Conservation (phyloP, 1,284 basidiomycete genomes). For the Cutaneotrichosporon dermatis region DNA sequence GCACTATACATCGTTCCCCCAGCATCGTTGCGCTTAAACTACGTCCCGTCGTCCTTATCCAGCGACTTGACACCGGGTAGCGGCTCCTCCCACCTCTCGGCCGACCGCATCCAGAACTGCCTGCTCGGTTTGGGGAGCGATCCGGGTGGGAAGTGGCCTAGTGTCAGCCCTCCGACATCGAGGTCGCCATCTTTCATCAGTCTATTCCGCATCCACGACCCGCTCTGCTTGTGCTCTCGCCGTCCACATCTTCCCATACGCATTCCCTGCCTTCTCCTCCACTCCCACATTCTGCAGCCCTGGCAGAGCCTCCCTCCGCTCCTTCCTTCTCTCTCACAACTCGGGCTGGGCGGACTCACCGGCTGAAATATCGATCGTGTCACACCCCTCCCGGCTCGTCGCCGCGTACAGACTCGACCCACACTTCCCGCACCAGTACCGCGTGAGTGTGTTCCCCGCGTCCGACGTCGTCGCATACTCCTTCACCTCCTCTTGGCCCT, state of each 20-base stretch:
- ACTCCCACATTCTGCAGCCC: too few relatives aligned
- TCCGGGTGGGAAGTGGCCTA: slow-evolving; percentile 1
- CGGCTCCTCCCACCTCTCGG: not conserved
- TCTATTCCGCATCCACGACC: not conserved
- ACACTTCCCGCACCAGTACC: not conserved
- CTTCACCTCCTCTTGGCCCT: not conserved
- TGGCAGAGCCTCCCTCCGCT: too few relatives aligned
- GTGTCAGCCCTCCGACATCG: not conserved
- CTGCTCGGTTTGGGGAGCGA: not conserved
- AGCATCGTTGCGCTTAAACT: too few relatives aligned
- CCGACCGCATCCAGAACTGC: not conserved
- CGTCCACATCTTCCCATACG: not conserved
- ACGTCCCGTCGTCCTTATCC: not conserved
- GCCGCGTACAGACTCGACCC: not conserved
- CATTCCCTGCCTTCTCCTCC: not conserved
- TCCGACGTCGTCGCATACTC: not conserved
- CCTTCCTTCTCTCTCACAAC: too few relatives aligned
- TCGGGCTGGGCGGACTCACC: not conserved
- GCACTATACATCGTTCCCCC: too few relatives aligned
- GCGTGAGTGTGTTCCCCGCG: not conserved
- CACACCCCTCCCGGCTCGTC: not conserved
- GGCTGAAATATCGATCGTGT: not conserved
- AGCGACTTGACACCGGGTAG: not conserved
- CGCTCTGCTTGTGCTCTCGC: not conserved
- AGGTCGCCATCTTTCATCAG: not conserved